Base-by-base conservation (phyloP, 2,329 filamentous ascomycete species). In the Emergomyces pasteurianus region DNA sequence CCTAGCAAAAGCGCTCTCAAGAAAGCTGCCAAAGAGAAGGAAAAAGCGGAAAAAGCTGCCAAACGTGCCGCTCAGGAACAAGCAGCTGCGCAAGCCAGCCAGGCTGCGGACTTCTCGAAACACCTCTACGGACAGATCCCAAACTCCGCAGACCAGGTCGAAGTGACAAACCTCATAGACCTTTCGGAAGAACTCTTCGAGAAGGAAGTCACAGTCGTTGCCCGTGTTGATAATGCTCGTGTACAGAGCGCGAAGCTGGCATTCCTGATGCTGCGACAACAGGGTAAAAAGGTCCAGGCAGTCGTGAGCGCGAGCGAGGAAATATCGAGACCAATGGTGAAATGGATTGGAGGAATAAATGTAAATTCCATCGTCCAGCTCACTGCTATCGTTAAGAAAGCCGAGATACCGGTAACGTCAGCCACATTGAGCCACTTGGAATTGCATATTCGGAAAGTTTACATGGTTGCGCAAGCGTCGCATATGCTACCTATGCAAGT, bases 221-320 rank as follows among this genome's bases (percentile, higher is more conserved):
- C 85, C 36, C 90, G 89, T 79, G 82, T 96, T 46, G 89, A 95
- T 74, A 96, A 95, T 78, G 85, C 88, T 38, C 85, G 92, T 66
- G 86, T 88, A 68, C 92, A 97, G 78, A 87, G 88, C 63, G 90
- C 91, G 66, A 95, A 96, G 80, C 87, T 96, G 79, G 88, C 86
- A 49, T 96, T 96, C 77, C 77, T 96, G 68, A 90, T 94, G 78
- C 81, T 97, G 67, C 83, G 90, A 65, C 83, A 90, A 74, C 85
- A 89, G 73, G 82, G 86, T 69, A 86, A 88, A 80, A 87, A 86
- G 31, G 86, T 96, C 46, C 92, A 96, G 78, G 90, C 87, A 58
- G 87, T 96, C 56, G 83, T 83, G 69, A 76, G 80, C 71, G 84
- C 90, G 69, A 85, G 81, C 42, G 77, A 72, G 64, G 82, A 77